Percentiles rank a stretch among this genome's conserved stretches.
phyloP scores from a whole-genome alignment of 2,329 filamentous ascomycete genomes.

The Mycosphaerella sp. region DNA sequence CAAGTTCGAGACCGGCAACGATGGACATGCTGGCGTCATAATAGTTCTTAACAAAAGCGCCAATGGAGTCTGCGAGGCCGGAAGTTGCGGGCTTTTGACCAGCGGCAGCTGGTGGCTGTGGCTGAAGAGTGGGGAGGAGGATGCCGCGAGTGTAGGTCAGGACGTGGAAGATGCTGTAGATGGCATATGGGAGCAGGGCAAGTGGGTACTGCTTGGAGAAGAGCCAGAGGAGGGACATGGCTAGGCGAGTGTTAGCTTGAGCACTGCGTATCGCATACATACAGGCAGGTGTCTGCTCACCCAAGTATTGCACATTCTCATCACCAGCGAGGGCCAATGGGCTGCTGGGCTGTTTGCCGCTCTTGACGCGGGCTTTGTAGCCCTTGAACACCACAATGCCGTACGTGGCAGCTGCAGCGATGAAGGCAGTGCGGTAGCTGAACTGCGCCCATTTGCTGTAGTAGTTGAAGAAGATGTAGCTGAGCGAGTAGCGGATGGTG shows the following conservation, averaged over 20 bases:
- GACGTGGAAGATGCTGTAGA: conserved; percentile 98
- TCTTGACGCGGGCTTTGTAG: conserved; percentile 75
- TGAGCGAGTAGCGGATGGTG: conserved; percentile 75
- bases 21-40: conserved; percentile 95
- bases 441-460: conserved; percentile 69
- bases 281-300: conserved; percentile 50
- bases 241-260: conserved; percentile 41
- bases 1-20: conserved; percentile 81
- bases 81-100: conserved; percentile 54
- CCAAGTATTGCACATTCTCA: conserved; percentile 96
- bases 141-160: conserved; percentile 93
- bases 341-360: conserved; percentile 56
- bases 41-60: conserved; percentile 93
- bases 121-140: conserved; percentile 78
- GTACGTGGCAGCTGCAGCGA: conserved; percentile 86
- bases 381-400: conserved; percentile 99
- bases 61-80: conserved; percentile 73
- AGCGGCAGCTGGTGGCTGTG: conserved; percentile 49
- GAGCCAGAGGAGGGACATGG: conserved; percentile 93
- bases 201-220: conserved; percentile 82
- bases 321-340: conserved; percentile 65
- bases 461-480: conserved; percentile 84
- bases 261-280: not conserved
- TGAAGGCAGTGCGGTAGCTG: conserved; percentile 83
- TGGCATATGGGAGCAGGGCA: conserved; percentile 85